Evolutionary conservation across 1,284 basidiomycete genomes (phyloP), one percentile per base, ranked within the genome.

Genomic region (Ganoderma leucocontextum): DNA sequence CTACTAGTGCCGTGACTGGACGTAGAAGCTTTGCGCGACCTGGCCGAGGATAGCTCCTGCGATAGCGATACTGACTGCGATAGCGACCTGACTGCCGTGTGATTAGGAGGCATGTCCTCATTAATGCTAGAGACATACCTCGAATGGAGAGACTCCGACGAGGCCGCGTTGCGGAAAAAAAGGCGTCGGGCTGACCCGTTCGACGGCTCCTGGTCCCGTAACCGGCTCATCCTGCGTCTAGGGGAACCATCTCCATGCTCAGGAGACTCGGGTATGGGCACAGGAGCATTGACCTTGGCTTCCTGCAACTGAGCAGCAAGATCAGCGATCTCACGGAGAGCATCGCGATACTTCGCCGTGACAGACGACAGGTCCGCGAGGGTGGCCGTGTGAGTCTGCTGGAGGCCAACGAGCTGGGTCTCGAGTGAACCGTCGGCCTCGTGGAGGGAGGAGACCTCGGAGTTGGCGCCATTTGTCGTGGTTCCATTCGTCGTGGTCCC

Each of bases 11-110:
- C 88, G 78, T 90, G 86, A 79, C 90, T 92, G 73, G 91, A 92
- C 73, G 86, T 87, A 73, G 92, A 93, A 76, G 86, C 84, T 84
- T 92, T 92, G 87, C 91, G 92, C 83, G 91, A 95, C 78, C 91
- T 92, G 85, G 86, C 94, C 84, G 90, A 96, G 74, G 92, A 96
- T 73, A 96, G 90, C 89, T 97, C 95, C 94, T 96, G 95, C 83
- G 95, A 96, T 75, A 96, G 90, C 85, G 95, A 96, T 84, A 91
- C 89, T 78, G 93, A 95, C 82, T 93, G 91, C 84, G 90, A 92
- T 75, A 92, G 89, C 88, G 93, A 93, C 66, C 68, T 70, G 68
- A 68, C 60, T 73, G 69, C 63, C 74, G 69, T 70, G 62, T 68
- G 41, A 69, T 66, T 68, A 70, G 68, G 59, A 68, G 52, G 64